Percentiles rank a stretch among this genome's conserved stretches.
These are phyloP conservation scores for Dioscorea dumetorum DNA, from an alignment of 106 monocot genomes.

Conservation along the genomic window DNA sequence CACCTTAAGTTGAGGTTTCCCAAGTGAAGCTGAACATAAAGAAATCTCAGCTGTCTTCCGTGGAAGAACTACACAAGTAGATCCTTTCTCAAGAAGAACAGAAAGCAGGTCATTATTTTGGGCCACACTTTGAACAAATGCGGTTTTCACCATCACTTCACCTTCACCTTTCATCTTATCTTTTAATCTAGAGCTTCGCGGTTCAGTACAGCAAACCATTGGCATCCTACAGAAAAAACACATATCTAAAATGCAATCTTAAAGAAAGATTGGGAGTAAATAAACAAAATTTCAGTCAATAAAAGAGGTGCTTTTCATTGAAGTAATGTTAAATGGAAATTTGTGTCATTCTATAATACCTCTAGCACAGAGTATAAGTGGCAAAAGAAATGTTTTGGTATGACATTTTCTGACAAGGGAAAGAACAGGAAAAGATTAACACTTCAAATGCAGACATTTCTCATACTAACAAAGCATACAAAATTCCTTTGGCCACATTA, in stretches of 20 bases:
- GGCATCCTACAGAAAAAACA: conserved; percentile 35
- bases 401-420: no score
- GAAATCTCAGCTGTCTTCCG: conserved; percentile 23
- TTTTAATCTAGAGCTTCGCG: conserved; percentile 78
- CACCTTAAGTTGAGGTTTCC: conserved; percentile 37
- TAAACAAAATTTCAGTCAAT: not conserved
- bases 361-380: no score
- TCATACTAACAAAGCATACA: no score
- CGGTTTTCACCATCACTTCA: conserved; percentile 73
- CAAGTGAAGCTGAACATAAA: conserved; percentile 19
- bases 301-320: conserved; percentile 5
- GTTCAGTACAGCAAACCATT: conserved; percentile 25
- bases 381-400: no score
- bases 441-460: no score
- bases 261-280: not conserved
- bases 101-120: conserved; percentile 47
- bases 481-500: no score
- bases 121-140: conserved; percentile 55
- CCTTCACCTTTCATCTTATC: conserved; percentile 88
- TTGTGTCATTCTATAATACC: no score
- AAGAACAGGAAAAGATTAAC: no score
- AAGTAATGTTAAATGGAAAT: no score
- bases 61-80: conserved; percentile 65
- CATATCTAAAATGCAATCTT: not conserved
- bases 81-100: conserved; percentile 39